These are phyloP conservation scores for Dionaea muscipula DNA, from an alignment of 179 eudicot genomes.

Conservation along the genomic window DNA sequence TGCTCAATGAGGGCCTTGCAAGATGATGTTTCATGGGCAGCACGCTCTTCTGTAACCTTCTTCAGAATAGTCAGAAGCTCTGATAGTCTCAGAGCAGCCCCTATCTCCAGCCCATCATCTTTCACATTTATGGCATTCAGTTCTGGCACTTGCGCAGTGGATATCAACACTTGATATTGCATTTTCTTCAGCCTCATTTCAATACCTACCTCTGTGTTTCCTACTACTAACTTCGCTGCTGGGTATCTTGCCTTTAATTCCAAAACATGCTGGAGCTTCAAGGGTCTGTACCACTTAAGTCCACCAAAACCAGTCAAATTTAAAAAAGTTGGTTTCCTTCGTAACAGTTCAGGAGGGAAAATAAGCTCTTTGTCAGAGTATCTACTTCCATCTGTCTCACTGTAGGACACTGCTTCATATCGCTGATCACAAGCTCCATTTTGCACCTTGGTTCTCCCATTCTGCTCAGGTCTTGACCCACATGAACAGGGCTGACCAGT, in stretches of 20 bases:
- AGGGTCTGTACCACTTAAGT: slow-evolving; percentile 79
- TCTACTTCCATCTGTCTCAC: slow-evolving; percentile 60
- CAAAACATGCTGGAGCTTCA: slow-evolving; percentile 61
- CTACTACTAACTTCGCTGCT: slow-evolving; percentile 63
- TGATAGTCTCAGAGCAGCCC: slow-evolving; percentile 73
- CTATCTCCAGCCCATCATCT: slow-evolving; percentile 85
- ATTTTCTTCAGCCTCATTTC: slow-evolving; percentile 82
- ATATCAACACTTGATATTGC: slow-evolving; percentile 61
- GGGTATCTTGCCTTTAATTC: slow-evolving; percentile 74
- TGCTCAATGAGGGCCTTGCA: slow-evolving; percentile 77
- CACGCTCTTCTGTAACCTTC: slow-evolving; percentile 33
- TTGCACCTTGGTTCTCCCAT: slow-evolving; percentile 14
- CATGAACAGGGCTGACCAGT: slow-evolving; percentile 95
- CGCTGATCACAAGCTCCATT: slow-evolving; percentile 13
- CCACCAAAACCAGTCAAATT: slow-evolving; percentile 60
- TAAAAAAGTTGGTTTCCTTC: slow-evolving; percentile 40
- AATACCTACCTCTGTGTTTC: slow-evolving; percentile 88
- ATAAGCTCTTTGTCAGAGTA: slow-evolving; percentile 77
- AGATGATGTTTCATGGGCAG: slow-evolving; percentile 53
- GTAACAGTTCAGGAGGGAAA: slow-evolving; percentile 80
- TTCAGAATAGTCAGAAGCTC: slow-evolving; percentile 44
- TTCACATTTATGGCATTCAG: slow-evolving; percentile 47
- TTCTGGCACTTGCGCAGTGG: slow-evolving; percentile 70
- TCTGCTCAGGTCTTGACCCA: slow-evolving; percentile 25
- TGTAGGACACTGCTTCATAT: slow-evolving; percentile 46